Conservation (phyloP, 2,329 filamentous ascomycete species). For the Akanthomyces muscarius region DNA sequence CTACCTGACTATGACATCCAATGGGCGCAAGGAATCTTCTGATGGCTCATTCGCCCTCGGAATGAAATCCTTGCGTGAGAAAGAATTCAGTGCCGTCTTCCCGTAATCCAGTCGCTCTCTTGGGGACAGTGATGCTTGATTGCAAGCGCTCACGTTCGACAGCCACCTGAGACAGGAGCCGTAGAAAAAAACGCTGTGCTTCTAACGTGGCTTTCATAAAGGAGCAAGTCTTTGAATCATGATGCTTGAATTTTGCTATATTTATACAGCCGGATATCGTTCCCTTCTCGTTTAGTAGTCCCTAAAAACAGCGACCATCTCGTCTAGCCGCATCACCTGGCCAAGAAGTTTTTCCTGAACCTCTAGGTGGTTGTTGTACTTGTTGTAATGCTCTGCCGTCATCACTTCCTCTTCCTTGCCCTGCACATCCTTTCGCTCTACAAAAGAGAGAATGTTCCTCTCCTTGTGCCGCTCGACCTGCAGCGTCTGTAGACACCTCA, state of each 20-base stretch:
- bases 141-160: too few species aligned
- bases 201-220: too few species aligned
- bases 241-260: background rate
- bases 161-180: too few species aligned
- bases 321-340: conserved; percentile 78
- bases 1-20: too few species aligned
- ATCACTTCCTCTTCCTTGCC: conserved; percentile 80
- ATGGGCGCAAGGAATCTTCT: too few species aligned
- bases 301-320: conserved; percentile 75
- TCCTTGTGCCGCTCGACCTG: conserved; percentile 70
- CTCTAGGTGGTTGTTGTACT: conserved; percentile 55
- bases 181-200: too few species aligned
- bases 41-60: too few species aligned
- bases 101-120: too few species aligned
- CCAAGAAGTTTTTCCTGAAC: conserved; percentile 70
- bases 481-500: conserved; percentile 76
- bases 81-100: too few species aligned
- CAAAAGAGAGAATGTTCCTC: conserved; percentile 70
- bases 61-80: too few species aligned
- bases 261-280: conserved; percentile 5
- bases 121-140: too few species aligned
- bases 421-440: conserved; percentile 80
- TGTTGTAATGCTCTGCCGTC: conserved; percentile 65
- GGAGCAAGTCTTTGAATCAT: background rate
- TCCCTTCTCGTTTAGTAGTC: conserved; percentile 56